Base-by-base conservation (phyloP, 1,139 yeast species). In the Scheffersomyces titani region DNA sequence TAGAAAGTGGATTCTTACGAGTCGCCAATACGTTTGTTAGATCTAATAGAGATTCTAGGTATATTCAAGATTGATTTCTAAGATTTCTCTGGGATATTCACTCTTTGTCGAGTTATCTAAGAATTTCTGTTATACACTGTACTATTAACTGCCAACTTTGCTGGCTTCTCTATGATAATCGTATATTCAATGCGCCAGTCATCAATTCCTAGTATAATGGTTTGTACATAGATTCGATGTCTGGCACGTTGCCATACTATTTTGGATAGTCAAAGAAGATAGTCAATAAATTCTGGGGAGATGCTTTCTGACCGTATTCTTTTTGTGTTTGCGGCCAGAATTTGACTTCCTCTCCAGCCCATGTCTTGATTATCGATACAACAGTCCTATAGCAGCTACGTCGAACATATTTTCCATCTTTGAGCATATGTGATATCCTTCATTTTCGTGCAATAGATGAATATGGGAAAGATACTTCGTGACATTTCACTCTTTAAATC, bases 371-470 rank as follows among this genome's bases (percentile, higher is more conserved):
- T 65, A 68, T 76, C 80, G 89, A 85, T 86, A 86, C 90, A 72
- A 71, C 75, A 76, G 83, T 82, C 90, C 90, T 74, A 88, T 75
- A 88, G 59, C 61, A 74, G 82, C 69, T 64, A 82, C 88, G 90
- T 81, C 79, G 88, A 84, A 87, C 91, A 87, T 87, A 87, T 87
- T 87, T 83, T 85, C 89, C 90, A 85, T 85, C 85, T 83, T 83
- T 84, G 85, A 82, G 84, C 83, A 69, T 70, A 66, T 62, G 62
- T 68, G 70, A 53, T 49, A 19, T 50, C 60, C 64, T 61, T 46
- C 49, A 20, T 22, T 64, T 65, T 62, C 66, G 67, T 64, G 80
- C 78, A 76, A 77, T 76, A 84, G 88, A 85, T 86, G 90, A 82
- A 83, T 84, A 78, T 86, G 91, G 90, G 81, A 82, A 87, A 88